Evolutionary conservation across 2,329 filamentous ascomycete species (phyloP).

Genomic region (Biscogniauxia sp.): DNA sequence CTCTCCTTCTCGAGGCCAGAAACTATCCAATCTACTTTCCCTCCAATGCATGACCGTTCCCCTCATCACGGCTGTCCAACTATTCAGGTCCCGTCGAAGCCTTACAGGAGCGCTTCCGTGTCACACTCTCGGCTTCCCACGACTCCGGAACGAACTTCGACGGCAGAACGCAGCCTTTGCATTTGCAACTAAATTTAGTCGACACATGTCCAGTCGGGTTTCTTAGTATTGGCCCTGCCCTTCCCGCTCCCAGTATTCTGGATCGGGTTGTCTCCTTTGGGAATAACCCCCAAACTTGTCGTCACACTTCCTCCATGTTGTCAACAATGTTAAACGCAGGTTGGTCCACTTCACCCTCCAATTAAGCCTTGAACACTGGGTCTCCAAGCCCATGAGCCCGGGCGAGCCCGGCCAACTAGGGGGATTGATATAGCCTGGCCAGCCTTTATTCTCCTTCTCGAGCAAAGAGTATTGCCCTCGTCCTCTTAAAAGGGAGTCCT

Average conservation of each 20-base stretch:
- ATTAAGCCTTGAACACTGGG: not conserved
- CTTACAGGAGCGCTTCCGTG: not conserved
- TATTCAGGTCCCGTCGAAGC: too few species aligned
- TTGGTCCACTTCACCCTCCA: not conserved
- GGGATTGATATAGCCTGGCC: not conserved
- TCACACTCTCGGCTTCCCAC: not conserved
- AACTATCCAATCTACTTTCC: not conserved
- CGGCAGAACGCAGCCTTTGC: not conserved
- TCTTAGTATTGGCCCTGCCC: not conserved
- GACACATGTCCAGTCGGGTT: not conserved
- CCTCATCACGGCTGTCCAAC: conserved; percentile 1
- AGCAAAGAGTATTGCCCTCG: not conserved
- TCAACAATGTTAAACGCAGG: conserved; percentile 1
- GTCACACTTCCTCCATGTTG: not conserved
- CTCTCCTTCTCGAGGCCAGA: not conserved
- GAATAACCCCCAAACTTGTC: not conserved
- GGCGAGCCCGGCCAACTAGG: not conserved
- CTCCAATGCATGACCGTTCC: not conserved
- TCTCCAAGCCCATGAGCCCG: not conserved
- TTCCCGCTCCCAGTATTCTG: conserved; percentile 1
- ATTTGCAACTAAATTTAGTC: not conserved
- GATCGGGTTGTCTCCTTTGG: conserved; percentile 1
- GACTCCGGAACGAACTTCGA: not conserved
- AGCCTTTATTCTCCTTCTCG: not conserved
- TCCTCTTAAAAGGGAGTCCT: not conserved